Evolutionary conservation across 495 filamentous ascomycete genomes (phyloP), one percentile per base, ranked within the genome.

Genomic region (Aspergillus coremiiformis): DNA sequence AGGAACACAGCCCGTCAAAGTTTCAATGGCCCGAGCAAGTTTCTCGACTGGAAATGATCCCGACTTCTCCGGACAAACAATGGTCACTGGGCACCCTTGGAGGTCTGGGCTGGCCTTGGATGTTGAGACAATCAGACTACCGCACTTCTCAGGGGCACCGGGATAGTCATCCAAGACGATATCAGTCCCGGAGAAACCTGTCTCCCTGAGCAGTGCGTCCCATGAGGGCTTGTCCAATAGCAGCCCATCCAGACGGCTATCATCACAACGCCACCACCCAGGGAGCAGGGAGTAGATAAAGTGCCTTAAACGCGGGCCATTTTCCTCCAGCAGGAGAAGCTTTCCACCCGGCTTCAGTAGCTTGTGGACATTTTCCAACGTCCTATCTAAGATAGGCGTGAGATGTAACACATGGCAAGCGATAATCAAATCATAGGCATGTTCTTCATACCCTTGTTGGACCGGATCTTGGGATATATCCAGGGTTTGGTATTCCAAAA

Each of bases 301-400:
- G 26, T 63, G 62, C 4, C 56, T 51, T 14, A 56, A 53, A 30
- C 57, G 53, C 4, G 53, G 47, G 1, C 45, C 53, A 6, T 62
- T 67, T 43, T 65, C 64, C 26, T 67, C 64, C 37, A 67, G 63
- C 20, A 74, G 50, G 4, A 74, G n/a, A 0, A 74, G 39, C 3
- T 56, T 49, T 0, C 69, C 71, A 11, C 54, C 56, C 0, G 56
- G 56, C 27, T 46, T 51, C 33, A 58, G 27, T 0, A 58, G 53
- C 3, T n/a, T 12, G 3, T 33, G 48, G 1, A 48, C 29, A 42
- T 54, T 45, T 1, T 21, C 19, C 0, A 60, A 5, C 0, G 49
- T 49, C 15, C 29, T 27, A 1, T 32, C 22, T 10, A 55, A 11
- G 8, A 17, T 43, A 1, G 54, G 41, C 3, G 53, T 59, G 4